These are phyloP conservation scores for Beauveria bassiana DNA, from an alignment of 2,329 filamentous ascomycete species.

Conservation along the genomic window DNA sequence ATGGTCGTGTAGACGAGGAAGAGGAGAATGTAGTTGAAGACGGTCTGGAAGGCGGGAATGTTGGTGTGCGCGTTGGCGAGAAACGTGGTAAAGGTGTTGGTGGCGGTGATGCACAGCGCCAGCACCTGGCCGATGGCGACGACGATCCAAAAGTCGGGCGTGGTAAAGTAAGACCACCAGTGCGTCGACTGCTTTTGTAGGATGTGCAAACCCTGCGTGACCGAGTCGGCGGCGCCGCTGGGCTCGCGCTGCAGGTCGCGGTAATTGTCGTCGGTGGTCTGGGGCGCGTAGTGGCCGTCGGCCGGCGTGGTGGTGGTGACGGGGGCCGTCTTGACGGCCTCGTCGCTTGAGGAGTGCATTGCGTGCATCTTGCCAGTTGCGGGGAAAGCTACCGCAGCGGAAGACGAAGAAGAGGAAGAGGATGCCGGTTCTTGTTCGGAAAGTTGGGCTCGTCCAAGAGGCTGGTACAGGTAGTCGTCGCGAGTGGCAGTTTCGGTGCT, in stretches of 20 bases:
- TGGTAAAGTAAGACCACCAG: constrained; percentile 71
- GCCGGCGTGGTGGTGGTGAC: constrained; percentile 11
- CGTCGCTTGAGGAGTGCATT: constrained; percentile 13
- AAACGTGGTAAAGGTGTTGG: constrained; percentile 81
- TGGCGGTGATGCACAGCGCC: constrained; percentile 82
- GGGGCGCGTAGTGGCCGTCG: neutral
- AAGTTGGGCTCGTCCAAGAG: neutral
- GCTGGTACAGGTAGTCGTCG: constrained; percentile 3
- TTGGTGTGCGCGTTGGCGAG: constrained; percentile 59
- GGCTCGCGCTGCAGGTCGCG: neutral
- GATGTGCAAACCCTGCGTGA: constrained; percentile 43
- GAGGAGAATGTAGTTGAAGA: constrained; percentile 89
- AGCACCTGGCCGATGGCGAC: constrained; percentile 75
- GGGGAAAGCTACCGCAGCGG: neutral
- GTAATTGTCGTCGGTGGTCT: neutral
- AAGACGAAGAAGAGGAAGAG: neutral
- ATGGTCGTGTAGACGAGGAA: constrained; percentile 73
- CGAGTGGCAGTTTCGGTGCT: neutral
- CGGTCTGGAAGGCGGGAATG: constrained; percentile 90
- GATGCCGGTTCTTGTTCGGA: neutral
- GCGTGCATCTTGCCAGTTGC: neutral
- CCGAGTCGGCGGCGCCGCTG: constrained; percentile 26
- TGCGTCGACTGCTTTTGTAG: constrained; percentile 46
- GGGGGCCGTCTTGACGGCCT: constrained; percentile 14
- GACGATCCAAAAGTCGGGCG: constrained; percentile 81